A percentile compares a stretch with the other conserved stretches of the same genome.
Evolutionary conservation across 1,284 basidiomycete species (phyloP).

Genomic region (Thelephora terrestris): DNA sequence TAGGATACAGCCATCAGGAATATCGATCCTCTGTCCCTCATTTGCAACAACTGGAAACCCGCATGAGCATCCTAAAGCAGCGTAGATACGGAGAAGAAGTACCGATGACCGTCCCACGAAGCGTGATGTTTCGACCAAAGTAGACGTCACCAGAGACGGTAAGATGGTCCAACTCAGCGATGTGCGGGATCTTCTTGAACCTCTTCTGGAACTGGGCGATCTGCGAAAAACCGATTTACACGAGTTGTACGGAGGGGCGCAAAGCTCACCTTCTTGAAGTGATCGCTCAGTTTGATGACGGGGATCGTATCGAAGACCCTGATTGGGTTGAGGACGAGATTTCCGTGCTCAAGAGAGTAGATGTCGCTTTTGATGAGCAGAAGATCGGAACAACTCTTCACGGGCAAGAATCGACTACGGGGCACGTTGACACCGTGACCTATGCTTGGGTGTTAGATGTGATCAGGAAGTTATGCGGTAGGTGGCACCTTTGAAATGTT

Average conservation of each 20-base stretch:
- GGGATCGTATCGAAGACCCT: slow-evolving; percentile 93
- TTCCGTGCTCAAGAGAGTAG: slow-evolving; percentile 92
- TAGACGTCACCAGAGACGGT: slow-evolving; percentile 95
- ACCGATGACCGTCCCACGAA: slow-evolving; percentile 81
- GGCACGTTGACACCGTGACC: slow-evolving; percentile 96
- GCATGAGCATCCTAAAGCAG: background rate
- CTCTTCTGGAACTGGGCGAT: slow-evolving; percentile 96
- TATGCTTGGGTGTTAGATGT: background rate
- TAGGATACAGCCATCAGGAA: slow-evolving; percentile 90
- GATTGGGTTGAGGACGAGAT: slow-evolving; percentile 83
- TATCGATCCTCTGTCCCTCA: slow-evolving; percentile 91
- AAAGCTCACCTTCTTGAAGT: slow-evolving; percentile 67
- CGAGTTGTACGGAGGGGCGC: background rate
- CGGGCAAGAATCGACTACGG: slow-evolving; percentile 94
- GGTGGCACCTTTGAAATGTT: slow-evolving; percentile 78
- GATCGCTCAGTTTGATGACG: slow-evolving; percentile 95
- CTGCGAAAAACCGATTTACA: slow-evolving; percentile 3
- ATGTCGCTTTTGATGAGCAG: slow-evolving; percentile 96
- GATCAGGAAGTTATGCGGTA: background rate
- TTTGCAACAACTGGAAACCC: slow-evolving; percentile 60
- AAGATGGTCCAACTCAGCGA: slow-evolving; percentile 90
- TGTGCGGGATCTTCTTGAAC: slow-evolving; percentile 94
- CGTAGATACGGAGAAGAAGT: background rate
- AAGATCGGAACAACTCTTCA: slow-evolving; percentile 86
- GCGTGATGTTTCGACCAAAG: slow-evolving; percentile 87